Conservation (phyloP, 2,329 filamentous ascomycete genomes). For the Blastomyces silverae region DNA sequence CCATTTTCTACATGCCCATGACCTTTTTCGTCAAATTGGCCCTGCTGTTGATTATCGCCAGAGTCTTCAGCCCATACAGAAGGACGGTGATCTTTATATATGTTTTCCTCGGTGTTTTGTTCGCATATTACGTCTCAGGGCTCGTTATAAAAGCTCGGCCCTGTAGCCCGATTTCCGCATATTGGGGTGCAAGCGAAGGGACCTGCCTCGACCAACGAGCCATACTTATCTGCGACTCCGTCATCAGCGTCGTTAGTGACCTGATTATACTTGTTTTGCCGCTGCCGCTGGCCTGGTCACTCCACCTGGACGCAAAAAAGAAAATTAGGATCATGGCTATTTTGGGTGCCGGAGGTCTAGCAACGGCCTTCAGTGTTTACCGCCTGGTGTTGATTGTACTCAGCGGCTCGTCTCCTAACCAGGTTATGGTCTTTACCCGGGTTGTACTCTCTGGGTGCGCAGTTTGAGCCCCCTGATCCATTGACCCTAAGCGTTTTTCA, state of each 20-base stretch:
- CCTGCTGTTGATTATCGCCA: conserved; percentile 40
- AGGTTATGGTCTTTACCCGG: conserved; percentile 27
- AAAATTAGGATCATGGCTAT: conserved; percentile 44
- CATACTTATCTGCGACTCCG: conserved; percentile 48
- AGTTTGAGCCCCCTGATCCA: conserved; percentile 31
- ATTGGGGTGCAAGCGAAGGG: conserved; percentile 31
- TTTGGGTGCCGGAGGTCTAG: conserved; percentile 42
- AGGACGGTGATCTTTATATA: conserved; percentile 38
- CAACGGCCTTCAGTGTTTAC: conserved; percentile 27
- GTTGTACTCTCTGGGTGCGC: conserved; percentile 29
- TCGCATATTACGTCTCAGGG: conserved; percentile 38
- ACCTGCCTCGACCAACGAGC: conserved; percentile 27
- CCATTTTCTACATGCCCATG: conserved; percentile 38
- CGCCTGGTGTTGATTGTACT: conserved; percentile 23
- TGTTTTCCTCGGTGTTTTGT: conserved; percentile 34
- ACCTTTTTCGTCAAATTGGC: conserved; percentile 40
- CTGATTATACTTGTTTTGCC: conserved; percentile 45
- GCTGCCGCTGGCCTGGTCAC: conserved; percentile 40
- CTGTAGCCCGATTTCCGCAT: conserved; percentile 39
- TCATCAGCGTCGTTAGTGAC: conserved; percentile 55
- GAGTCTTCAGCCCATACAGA: conserved; percentile 40
- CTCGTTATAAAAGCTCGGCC: conserved; percentile 40
- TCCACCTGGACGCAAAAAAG: conserved; percentile 44
- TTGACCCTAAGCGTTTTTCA: conserved; percentile 14
- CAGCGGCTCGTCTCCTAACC: conserved; percentile 24